A percentile compares a stretch with the other conserved stretches of the same genome.
phyloP scores from a whole-genome alignment of 352 stramenopile species.

The Pythium volutum region DNA sequence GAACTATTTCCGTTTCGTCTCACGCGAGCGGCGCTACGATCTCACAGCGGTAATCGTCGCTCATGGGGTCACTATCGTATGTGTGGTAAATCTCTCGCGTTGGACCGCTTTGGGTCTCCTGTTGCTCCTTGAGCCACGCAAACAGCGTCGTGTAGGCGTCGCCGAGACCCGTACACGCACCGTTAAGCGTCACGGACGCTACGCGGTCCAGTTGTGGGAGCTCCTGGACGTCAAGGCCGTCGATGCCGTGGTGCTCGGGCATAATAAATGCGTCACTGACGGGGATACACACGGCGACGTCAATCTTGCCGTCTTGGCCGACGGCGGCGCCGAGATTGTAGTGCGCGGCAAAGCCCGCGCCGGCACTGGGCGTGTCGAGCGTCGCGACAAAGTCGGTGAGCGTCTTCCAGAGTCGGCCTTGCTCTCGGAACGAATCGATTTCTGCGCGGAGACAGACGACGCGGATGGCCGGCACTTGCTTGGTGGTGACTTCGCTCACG shows the following conservation, averaged over 20 bases:
- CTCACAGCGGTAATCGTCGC: constrained; percentile 8
- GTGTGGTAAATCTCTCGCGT: constrained; percentile 21
- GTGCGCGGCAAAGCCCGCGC: constrained; percentile 8
- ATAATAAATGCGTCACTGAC: constrained; percentile 24
- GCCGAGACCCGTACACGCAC: constrained; percentile 26
- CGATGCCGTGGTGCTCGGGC: background rate
- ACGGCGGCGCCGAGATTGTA: constrained; percentile 9
- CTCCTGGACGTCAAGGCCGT: constrained; percentile 22
- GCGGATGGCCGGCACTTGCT: background rate
- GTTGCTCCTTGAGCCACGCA: constrained; percentile 6
- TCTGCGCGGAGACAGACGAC: constrained; percentile 4
- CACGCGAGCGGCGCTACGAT: constrained; percentile 15
- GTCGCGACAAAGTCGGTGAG: background rate
- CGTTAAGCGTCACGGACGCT: constrained; percentile 34
- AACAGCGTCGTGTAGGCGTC: constrained; percentile 27
- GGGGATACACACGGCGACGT: constrained; percentile 47
- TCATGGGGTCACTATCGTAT: background rate
- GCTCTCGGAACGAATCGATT: constrained; percentile 6
- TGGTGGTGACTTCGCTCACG: background rate
- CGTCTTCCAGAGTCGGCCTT: constrained; percentile 11
- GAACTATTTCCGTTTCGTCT: no score
- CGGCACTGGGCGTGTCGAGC: background rate
- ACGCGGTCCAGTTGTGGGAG: constrained; percentile 29
- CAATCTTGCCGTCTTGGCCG: constrained; percentile 13
- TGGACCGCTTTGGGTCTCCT: constrained; percentile 7